These are phyloP conservation scores for Acer negundo DNA, from an alignment of 345 rosid species.

Conservation along the genomic window DNA sequence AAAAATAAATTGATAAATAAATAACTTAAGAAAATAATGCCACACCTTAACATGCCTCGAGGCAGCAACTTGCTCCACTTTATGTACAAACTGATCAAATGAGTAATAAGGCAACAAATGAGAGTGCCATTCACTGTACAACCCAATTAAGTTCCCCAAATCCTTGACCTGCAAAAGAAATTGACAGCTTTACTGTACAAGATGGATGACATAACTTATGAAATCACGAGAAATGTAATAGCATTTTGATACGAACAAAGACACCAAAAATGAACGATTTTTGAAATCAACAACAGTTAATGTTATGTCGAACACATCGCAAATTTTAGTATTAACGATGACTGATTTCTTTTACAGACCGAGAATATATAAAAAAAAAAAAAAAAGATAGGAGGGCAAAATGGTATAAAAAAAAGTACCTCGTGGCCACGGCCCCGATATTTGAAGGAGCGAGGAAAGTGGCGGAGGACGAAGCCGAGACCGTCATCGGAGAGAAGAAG, in stretches of 20 bases:
- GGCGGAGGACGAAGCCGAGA: conserved; percentile 78
- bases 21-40: not conserved
- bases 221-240: not conserved
- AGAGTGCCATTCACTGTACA: conserved; percentile 87
- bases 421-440: conserved; percentile 83
- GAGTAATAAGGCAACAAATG: conserved; percentile 79
- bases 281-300: too few relatives aligned
- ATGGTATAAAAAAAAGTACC: conserved; percentile 33
- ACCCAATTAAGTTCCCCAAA: conserved; percentile 69
- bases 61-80: conserved; percentile 79
- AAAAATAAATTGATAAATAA: not conserved
- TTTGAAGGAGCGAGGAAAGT: conserved; percentile 82
- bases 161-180: conserved; percentile 57
- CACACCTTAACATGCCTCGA: conserved; percentile 79
- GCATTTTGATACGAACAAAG: not conserved
- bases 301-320: too few relatives aligned
- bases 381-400: too few relatives aligned
- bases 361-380: too few relatives aligned
- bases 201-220: not conserved
- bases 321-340: too few relatives aligned
- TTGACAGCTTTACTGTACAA: not conserved
- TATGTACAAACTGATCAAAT: conserved; percentile 81
- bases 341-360: too few relatives aligned
- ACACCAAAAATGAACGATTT: too few relatives aligned
- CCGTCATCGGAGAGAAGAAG: conserved; percentile 83